Conservation (phyloP, 805 yeast species). For the Saccharomycopsis sp. region DNA sequence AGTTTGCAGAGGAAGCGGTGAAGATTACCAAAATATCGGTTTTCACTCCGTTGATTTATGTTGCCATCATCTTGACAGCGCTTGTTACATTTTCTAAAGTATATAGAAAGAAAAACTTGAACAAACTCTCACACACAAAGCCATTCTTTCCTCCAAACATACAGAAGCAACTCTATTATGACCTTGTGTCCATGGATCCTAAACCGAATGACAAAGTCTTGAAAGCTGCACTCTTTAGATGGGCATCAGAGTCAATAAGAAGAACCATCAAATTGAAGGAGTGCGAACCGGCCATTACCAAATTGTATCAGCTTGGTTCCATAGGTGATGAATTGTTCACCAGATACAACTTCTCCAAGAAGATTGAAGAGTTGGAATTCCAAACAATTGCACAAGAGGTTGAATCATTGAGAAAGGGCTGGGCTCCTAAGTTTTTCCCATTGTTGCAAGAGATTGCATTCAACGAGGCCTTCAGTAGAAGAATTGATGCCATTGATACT, state of each 20-base stretch:
- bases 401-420: conserved; percentile 61
- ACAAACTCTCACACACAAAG: conserved; percentile 46
- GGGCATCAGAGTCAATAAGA: conserved; percentile 84
- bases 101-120: conserved; percentile 46
- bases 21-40: conserved; percentile 36
- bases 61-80: conserved; percentile 57
- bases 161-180: conserved; percentile 53
- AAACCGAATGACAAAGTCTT: conserved; percentile 71
- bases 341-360: conserved; percentile 67
- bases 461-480: conserved; percentile 82
- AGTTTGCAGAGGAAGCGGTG: no score
- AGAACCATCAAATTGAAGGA: conserved; percentile 78
- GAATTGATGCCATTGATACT: conserved; percentile 36
- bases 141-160: conserved; percentile 70
- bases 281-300: conserved; percentile 55
- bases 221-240: conserved; percentile 55
- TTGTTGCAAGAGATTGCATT: conserved; percentile 83
- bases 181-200: conserved; percentile 41
- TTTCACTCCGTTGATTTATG: conserved; percentile 68
- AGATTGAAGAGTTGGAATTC: conserved; percentile 74
- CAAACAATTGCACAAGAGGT: conserved; percentile 70
- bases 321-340: conserved; percentile 86
- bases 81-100: conserved; percentile 59
- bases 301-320: conserved; percentile 76
- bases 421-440: conserved; percentile 71